These are phyloP conservation scores for Trichoderma hamatum DNA, from an alignment of 2,329 filamentous ascomycete species.

Conservation along the genomic window DNA sequence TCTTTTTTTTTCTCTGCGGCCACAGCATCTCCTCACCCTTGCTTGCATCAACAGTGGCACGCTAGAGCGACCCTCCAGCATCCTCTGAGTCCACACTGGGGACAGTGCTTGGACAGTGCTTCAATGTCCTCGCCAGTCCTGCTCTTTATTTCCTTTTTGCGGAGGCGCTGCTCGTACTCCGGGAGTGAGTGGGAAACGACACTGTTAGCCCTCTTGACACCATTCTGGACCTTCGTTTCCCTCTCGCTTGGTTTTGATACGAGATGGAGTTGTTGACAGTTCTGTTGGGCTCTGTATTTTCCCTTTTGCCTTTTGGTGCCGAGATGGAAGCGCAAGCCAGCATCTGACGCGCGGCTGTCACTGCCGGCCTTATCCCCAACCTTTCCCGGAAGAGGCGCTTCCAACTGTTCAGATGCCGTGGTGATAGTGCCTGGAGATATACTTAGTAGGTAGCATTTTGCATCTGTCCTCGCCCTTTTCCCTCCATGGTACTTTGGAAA, in stretches of 20 bases:
- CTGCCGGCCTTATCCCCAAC: neutral
- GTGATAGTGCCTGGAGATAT: neutral
- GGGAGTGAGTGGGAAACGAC: neutral
- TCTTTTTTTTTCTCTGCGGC: neutral
- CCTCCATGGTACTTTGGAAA: neutral
- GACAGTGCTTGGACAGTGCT: neutral
- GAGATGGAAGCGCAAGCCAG: neutral
- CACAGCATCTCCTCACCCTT: constrained; percentile 17
- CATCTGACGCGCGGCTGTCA: neutral
- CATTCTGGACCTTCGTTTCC: neutral
- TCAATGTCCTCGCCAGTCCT: neutral
- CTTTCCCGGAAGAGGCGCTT: neutral
- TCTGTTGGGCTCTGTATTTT: neutral
- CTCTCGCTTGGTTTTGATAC: neutral
- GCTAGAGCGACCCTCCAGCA: constrained; percentile 21
- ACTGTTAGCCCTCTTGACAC: neutral
- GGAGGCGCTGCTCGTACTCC: neutral
- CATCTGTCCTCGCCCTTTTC: neutral
- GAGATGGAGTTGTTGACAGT: neutral
- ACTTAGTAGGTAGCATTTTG: neutral
- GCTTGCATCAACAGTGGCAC: constrained; percentile 28
- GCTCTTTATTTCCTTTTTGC: neutral
- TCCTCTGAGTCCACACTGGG: constrained; percentile 6
- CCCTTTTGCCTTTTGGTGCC: neutral
- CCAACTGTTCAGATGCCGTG: neutral